Base-by-base conservation (phyloP, 257 asterid species). In the Euphrasia confusa region DNA sequence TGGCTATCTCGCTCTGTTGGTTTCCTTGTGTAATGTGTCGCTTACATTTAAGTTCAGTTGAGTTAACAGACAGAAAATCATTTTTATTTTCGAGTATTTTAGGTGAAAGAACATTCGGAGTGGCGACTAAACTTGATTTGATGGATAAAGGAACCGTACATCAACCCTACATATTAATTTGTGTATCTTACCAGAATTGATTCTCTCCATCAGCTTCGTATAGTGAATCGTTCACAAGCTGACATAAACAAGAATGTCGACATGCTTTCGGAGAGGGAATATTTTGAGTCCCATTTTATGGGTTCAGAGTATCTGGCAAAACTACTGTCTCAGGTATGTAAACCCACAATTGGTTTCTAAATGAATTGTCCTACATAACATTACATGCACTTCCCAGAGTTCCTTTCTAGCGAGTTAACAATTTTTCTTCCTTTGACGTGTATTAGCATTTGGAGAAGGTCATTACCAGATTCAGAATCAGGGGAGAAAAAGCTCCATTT, bases 71-170 rank as follows among this genome's bases (percentile, higher is more conserved):
- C 64, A 39, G 58, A 69, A 58, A 27, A 58, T 47, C 63, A 42
- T 10, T 33, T 28, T 54, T 13, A 63, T 24, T 50, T 53, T 45
- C n/a, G n/a, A n/a, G 52, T 28, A 35, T 62, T 70, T 60, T 53
- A 91, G 98, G 98, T 70, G 98, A 91, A 79, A 81, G 96, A 78
- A 91, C 98, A 58, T 91, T 91, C 59, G 98, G 96, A 35, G 98
- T 91, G 70, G 59, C 82, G 76, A 91, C 98, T 58, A 91, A 91
- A 79, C 98, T 91, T 72, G 98, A 91, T 77, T 77, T 91, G 73
- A 91, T 91, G 98, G 98, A 91, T 74, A 79, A 82, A 72, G 96
- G 98, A 75, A 91, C 98, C n/a, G n/a, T n/a, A n/a, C n/a, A n/a
- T n/a, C n/a, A n/a, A n/a, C n/a, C n/a, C n/a, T 60, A 59, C 28